Base-by-base conservation (phyloP, 2,329 filamentous ascomycete genomes). In the Nothopassalora personata region DNA sequence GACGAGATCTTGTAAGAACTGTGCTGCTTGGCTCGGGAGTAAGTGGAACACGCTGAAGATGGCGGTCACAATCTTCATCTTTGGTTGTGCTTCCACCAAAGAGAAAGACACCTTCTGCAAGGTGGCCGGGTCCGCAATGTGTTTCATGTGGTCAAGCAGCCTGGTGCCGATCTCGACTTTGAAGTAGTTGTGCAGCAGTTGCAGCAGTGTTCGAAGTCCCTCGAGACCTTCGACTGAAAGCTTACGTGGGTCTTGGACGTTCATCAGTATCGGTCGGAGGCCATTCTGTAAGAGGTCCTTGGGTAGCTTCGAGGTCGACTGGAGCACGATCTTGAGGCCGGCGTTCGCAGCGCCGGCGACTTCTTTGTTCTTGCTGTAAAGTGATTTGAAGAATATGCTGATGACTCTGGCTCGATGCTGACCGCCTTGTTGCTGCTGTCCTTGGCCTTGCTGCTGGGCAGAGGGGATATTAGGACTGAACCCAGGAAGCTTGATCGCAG, bases 11-110 rank as follows among this genome's bases (percentile, higher is more conserved):
- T 92, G 90, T 74, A 97, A 91, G 73, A 99, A 99, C 15, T 87
- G 86, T 60, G 92, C 90, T 1, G 95, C 95, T 9, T 91, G 91
- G 0, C 90, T 83, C 0, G 95, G 94, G 4, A 99, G 81, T n/a
- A 99, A 82, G 72, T 97, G 92, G 73, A 99, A 99, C 58, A 99
- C 93, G 70, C 96, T 94, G 73, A 99, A 88, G 56, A 97, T 95
- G 0, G 93, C 90, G 2, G 91, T 89, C 39, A 97, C 91, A 50
- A 97, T 89, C 76, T 94, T 96, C 88, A 99, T 96, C 66, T 90
- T 87, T 13, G 85, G 83, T 67, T 94, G 89, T 71, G 97, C 92
- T 73, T 99, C 95, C 60, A 97, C 90, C 66, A 97, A 87, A 1
- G 88, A 92, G 74, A 99, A 99, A 0, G 93, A 97, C 1, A 94